Evolutionary conservation across 768 basidiomycete species (phyloP), one percentile per base, ranked within the genome.

Genomic region (Collybia sordida): DNA sequence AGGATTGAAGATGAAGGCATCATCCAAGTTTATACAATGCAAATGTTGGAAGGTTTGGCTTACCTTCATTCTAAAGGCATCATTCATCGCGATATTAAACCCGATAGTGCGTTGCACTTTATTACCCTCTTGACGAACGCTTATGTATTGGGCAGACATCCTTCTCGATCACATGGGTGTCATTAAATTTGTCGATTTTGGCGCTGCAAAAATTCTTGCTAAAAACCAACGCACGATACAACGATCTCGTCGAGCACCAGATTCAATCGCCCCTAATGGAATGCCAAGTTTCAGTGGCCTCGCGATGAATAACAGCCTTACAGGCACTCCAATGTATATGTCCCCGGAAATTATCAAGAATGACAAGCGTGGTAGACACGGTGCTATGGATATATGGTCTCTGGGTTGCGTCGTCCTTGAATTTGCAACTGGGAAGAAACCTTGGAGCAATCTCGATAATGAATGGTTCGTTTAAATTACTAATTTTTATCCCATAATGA

Each of bases 241-340:
- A 77, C 81, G 84, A 44, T 80, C 87, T 12, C 84, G 90, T 25
- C 82, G 86, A 22, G 71, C 70, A 6, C 61, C 77, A 2, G 82
- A 80, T 49, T 61, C 69, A n/a, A 59, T 61, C 18, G 48, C 54
- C 43, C 48, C 57, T 50, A 68, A 62, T 41, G 60, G 63, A 8
- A 58, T 66, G 37, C 58, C 66, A 23, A 64, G 70, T 55, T 52
- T 70, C 55, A 78, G 63, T 59, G 73, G 73, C 4, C 64, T 78
- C 21, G 82, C 77, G 4, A 74, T 86, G 69, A 85, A 86, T 64
- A 94, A 93, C 69, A 90, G 90, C 58, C 72, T 99, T 27, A 97
- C 95, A 1, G 96, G 94, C 15, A 99, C 97, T 11, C 97, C 97
- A 0, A 98, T 98, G 96, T 98, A 99, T 68, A 98, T 99, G 93